These are phyloP conservation scores for Thalassiosira pacifica DNA, from an alignment of 352 stramenopile species.

Conservation along the genomic window DNA sequence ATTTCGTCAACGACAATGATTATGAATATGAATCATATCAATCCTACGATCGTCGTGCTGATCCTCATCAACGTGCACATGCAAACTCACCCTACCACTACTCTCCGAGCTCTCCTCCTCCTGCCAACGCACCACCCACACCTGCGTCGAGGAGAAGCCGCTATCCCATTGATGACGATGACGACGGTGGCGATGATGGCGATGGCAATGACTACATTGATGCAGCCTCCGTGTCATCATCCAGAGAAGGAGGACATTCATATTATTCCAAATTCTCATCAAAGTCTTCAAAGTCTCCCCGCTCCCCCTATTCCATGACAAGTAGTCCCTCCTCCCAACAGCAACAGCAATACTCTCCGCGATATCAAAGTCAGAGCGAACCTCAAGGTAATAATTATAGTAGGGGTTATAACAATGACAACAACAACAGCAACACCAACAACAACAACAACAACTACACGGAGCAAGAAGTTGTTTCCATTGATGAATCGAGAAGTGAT, in stretches of 20 bases:
- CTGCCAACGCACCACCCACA: no score
- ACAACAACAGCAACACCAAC: no score
- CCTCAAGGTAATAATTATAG: no score
- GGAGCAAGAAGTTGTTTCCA: conserved; percentile 16
- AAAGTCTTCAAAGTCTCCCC: neutral
- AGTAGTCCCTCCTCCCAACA: neutral
- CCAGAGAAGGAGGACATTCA: neutral
- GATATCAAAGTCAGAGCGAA: no score
- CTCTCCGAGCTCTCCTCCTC: neutral
- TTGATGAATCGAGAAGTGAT: conserved; percentile 51
- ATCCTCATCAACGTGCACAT: no score
- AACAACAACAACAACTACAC: neutral
- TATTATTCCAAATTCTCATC: conserved; percentile 1
- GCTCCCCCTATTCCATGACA: conserved; percentile 12
- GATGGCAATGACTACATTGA: neutral
- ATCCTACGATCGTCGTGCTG: no score
- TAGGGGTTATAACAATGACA: no score
- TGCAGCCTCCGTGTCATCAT: neutral
- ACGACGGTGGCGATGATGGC: no score
- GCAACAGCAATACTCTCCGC: no score
- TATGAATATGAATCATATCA: no score
- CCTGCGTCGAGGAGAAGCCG: conserved; percentile 14
- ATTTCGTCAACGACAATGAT: conserved; percentile 11
- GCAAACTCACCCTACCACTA: no score
- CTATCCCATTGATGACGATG: conserved; percentile 62